Evolutionary conservation across 2,329 filamentous ascomycete species (phyloP).

Genomic region (Clonostachys chloroleuca): DNA sequence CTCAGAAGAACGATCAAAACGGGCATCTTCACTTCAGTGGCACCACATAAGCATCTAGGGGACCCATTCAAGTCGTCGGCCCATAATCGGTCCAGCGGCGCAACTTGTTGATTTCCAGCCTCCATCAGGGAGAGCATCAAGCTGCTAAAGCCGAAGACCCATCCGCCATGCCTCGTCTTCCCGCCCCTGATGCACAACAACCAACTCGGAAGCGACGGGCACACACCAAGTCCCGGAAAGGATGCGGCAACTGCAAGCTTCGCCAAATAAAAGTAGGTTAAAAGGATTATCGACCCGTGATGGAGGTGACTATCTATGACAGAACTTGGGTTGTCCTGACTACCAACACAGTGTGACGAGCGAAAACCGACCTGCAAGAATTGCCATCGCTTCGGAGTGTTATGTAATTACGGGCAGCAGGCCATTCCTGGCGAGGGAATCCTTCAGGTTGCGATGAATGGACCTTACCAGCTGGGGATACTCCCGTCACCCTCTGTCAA

Average conservation of each 20-base stretch:
- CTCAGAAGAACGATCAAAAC: no score
- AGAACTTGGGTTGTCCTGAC: background rate
- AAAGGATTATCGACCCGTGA: background rate
- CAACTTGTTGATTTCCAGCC: background rate
- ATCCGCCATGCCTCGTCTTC: background rate
- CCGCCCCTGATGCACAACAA: background rate
- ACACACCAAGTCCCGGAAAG: background rate
- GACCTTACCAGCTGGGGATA: no score
- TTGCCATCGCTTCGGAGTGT: background rate
- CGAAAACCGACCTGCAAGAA: background rate
- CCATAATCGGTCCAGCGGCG: background rate
- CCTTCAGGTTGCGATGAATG: no score
- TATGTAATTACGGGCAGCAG: background rate
- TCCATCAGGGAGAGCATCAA: background rate
- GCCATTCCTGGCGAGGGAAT: no score
- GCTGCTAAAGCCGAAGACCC: background rate
- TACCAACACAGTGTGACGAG: background rate
- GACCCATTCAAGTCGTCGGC: background rate
- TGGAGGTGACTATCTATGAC: background rate
- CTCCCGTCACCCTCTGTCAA: background rate
- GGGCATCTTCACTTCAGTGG: background rate
- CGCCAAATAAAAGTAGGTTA: background rate
- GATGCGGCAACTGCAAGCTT: background rate
- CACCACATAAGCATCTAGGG: background rate
- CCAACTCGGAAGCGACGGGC: background rate